Base-by-base conservation (phyloP, 2,329 filamentous ascomycete species). In the Onygenales sp. region DNA sequence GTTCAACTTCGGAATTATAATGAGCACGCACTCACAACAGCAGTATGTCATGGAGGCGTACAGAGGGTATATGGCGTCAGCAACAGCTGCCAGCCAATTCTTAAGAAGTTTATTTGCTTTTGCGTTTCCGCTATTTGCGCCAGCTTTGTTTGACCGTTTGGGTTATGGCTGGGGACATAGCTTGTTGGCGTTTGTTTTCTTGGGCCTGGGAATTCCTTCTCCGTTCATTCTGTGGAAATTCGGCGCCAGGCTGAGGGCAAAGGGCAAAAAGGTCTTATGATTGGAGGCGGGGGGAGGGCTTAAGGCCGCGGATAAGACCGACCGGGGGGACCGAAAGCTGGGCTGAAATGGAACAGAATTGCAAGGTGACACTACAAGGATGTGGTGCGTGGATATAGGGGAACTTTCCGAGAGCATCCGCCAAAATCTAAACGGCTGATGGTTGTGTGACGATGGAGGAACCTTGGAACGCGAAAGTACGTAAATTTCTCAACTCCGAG, bases 1-100 rank as follows among this genome's bases (percentile, higher is more conserved):
- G 32, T 52, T 58, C 38, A 51, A 49, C 13, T 48, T 54, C 9
- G 51, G 57, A n/a, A 31, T 53, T 42, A 51, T 55, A 17, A 51
- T 57, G 31, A 54, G 35, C 11, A 44, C 54, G 13, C 44, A 44
- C 17, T 50, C 43, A 31, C 47, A 50, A 33, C 33, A 47, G 33
- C 80, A 79, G 2, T 85, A 86, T 59, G 72, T 85, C 2, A 76
- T 85, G 11, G 81, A 84, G 51, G 69, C 71, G 0, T 78, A 73
- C 58, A 72, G 73, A 0, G 62, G 70, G 1, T 76, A 75, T 54
- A 71, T 75, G 0, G 76, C 76, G 0, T 71, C 66, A 49, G 77
- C 77, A 0, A 75, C 78, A 42, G 79, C 78, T 0, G 79, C 78
- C 0, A 76, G 76, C 8, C 77, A 78, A 0, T 75, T 82, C 3